These are phyloP conservation scores for Hemisphaericaspora lyxosophila DNA, from an alignment of 1,139 yeast genomes.

Conservation along the genomic window DNA sequence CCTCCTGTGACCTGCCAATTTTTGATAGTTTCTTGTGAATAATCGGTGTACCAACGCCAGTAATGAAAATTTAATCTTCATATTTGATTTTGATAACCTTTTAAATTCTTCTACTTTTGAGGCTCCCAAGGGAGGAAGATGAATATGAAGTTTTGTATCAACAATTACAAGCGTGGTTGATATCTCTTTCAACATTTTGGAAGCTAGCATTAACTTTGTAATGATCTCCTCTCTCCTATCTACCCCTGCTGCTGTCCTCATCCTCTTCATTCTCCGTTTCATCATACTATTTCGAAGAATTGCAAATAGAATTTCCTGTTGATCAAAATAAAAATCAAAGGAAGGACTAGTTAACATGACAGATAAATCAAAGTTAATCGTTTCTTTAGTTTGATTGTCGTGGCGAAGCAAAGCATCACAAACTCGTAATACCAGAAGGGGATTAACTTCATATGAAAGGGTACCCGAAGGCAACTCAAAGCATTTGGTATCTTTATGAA, in stretches of 20 bases:
- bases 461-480: slow-evolving; percentile 41
- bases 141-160: slow-evolving; percentile 31
- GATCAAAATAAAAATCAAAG: slow-evolving; percentile 42
- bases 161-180: slow-evolving; percentile 31
- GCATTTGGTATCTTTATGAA: slow-evolving; percentile 31
- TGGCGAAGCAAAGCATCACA: slow-evolving; percentile 14
- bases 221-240: slow-evolving; percentile 11
- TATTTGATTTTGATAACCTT: slow-evolving; percentile 31
- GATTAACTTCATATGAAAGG: slow-evolving; percentile 22
- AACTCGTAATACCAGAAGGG: slow-evolving; percentile 17
- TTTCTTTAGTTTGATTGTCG: slow-evolving; percentile 7
- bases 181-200: slow-evolving; percentile 19
- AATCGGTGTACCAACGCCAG: slow-evolving; percentile 29
- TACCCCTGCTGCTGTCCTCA: slow-evolving; percentile 14
- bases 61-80: slow-evolving; percentile 23
- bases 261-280: slow-evolving; percentile 11
- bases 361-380: slow-evolving; percentile 20
- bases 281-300: slow-evolving; percentile 12
- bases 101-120: slow-evolving; percentile 21
- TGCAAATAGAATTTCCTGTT: slow-evolving; percentile 21
- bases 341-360: slow-evolving; percentile 33
- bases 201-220: slow-evolving; percentile 10
- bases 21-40: slow-evolving; percentile 26
- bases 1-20: slow-evolving; percentile 8
- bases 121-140: slow-evolving; percentile 30